These are phyloP conservation scores for Paraconiothyrium brasiliense DNA, from an alignment of 2,329 filamentous ascomycete species.

Conservation along the genomic window DNA sequence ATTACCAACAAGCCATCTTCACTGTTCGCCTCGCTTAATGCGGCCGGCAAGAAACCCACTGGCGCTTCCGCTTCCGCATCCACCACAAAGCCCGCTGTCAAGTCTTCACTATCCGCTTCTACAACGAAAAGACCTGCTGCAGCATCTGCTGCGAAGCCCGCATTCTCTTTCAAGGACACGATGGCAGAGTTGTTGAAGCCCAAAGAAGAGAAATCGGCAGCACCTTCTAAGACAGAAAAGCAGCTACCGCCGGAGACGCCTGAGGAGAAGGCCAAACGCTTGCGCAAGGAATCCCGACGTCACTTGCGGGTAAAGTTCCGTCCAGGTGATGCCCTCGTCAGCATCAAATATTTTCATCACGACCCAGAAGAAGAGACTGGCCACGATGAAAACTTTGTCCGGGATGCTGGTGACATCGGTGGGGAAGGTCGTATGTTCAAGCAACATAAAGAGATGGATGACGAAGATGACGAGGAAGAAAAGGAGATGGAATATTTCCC, in stretches of 20 bases:
- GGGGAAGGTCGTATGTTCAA: slow-evolving; percentile 67
- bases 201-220: slow-evolving; percentile 62
- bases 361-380: slow-evolving; percentile 76
- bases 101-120: slow-evolving; percentile 29
- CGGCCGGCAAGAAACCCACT: slow-evolving; percentile 55
- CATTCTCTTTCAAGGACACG: slow-evolving; percentile 52
- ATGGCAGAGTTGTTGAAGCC: slow-evolving; percentile 60
- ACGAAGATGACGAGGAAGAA: slow-evolving; percentile 69
- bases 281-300: slow-evolving; percentile 76
- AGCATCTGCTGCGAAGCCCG: slow-evolving; percentile 38
- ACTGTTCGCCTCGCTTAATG: slow-evolving; percentile 58
- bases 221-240: slow-evolving; percentile 61
- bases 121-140: slow-evolving; percentile 43
- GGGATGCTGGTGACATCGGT: slow-evolving; percentile 76
- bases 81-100: slow-evolving; percentile 36
- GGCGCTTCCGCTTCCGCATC: slow-evolving; percentile 31
- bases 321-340: slow-evolving; percentile 70
- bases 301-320: slow-evolving; percentile 77
- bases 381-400: slow-evolving; percentile 72
- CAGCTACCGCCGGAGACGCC: slow-evolving; percentile 68
- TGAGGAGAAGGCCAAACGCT: slow-evolving; percentile 72
- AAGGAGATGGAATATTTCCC: slow-evolving; percentile 46
- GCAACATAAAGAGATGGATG: slow-evolving; percentile 71
- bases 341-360: slow-evolving; percentile 75
- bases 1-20: slow-evolving; percentile 56